These are phyloP conservation scores for Stephanodiscus triporus DNA, from an alignment of 108 stramenopile genomes.

Conservation along the genomic window DNA sequence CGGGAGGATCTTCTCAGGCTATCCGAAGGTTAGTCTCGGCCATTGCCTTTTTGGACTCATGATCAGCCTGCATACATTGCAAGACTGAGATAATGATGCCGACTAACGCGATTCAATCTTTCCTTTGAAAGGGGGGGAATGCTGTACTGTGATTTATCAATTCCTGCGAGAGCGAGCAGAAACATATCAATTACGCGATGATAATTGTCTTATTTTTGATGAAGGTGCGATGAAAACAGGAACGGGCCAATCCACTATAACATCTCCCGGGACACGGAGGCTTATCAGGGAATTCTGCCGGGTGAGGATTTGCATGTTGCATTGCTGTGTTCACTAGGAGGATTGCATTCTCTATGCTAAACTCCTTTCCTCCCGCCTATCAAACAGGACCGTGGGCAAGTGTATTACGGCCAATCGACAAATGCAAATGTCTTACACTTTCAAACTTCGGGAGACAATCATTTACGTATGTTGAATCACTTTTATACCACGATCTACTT, in stretches of 20 bases:
- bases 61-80: neutral
- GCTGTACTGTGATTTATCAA: slow-evolving; percentile 9
- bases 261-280: neutral
- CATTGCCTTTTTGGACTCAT: neutral
- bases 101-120: neutral
- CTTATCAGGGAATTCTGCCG: slow-evolving; percentile 18
- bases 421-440: slow-evolving; percentile 67
- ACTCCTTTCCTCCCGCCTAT: neutral
- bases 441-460: slow-evolving; percentile 51
- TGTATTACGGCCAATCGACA: slow-evolving; percentile 38
- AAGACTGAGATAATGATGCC: neutral
- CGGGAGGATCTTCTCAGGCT: slow-evolving; percentile 24
- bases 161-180: slow-evolving; percentile 20
- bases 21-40: slow-evolving; percentile 14
- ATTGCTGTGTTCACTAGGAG: neutral
- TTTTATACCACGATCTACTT: slow-evolving; percentile 83
- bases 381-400: slow-evolving; percentile 23
- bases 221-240: slow-evolving; percentile 42
- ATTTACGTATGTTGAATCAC: slow-evolving; percentile 79
- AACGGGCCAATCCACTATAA: slow-evolving; percentile 22
- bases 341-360: neutral
- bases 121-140: slow-evolving; percentile 3
- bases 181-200: slow-evolving; percentile 46
- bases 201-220: slow-evolving; percentile 73
- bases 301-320: slow-evolving; percentile 11